A percentile compares a stretch with the other conserved stretches of the same genome.
Conservation (phyloP, 768 basidiomycete species). For the Gyrodon lividus region DNA sequence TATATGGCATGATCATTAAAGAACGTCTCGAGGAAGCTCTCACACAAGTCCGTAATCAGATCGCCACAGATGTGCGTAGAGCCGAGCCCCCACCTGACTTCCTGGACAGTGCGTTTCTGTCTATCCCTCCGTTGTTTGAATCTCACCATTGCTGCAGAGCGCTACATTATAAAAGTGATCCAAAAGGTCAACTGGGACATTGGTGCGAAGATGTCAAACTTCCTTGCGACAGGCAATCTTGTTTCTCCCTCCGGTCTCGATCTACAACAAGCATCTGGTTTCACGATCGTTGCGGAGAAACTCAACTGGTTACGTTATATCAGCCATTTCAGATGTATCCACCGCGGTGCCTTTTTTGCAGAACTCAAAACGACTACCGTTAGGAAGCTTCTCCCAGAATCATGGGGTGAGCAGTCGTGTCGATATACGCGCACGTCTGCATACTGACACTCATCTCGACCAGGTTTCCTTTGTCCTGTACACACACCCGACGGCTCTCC, state of each 20-base stretch:
- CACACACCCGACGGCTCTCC: slow-evolving; percentile 99
- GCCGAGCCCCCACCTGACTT: slow-evolving; percentile 81
- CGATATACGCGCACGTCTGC: neutral
- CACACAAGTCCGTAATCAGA: slow-evolving; percentile 65
- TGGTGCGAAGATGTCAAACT: slow-evolving; percentile 85
- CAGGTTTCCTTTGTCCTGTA: slow-evolving; percentile 96
- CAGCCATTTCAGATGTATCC: slow-evolving; percentile 95
- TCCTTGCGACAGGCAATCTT: slow-evolving; percentile 96
- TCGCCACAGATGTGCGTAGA: slow-evolving; percentile 72
- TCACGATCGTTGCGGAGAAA: slow-evolving; percentile 98
- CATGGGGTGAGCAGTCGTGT: slow-evolving; percentile 72
- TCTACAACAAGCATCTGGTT: slow-evolving; percentile 96
- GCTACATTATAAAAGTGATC: slow-evolving; percentile 76
- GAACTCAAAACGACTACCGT: slow-evolving; percentile 98
- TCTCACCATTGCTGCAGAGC: slow-evolving; percentile 44
- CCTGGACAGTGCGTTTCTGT: slow-evolving; percentile 64
- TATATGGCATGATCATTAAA: slow-evolving; percentile 98
- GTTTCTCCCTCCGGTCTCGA: slow-evolving; percentile 94
- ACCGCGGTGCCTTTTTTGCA: slow-evolving; percentile 98
- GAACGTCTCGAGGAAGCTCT: slow-evolving; percentile 92
- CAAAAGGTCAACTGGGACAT: slow-evolving; percentile 87
- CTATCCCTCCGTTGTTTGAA: neutral
- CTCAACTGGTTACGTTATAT: slow-evolving; percentile 98
- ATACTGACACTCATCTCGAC: slow-evolving; percentile 7
- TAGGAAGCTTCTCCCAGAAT: slow-evolving; percentile 93